Evolutionary conservation across 2,329 filamentous ascomycete species (phyloP), one percentile per base, ranked within the genome.

Genomic region (Elsinoe necatrix): DNA sequence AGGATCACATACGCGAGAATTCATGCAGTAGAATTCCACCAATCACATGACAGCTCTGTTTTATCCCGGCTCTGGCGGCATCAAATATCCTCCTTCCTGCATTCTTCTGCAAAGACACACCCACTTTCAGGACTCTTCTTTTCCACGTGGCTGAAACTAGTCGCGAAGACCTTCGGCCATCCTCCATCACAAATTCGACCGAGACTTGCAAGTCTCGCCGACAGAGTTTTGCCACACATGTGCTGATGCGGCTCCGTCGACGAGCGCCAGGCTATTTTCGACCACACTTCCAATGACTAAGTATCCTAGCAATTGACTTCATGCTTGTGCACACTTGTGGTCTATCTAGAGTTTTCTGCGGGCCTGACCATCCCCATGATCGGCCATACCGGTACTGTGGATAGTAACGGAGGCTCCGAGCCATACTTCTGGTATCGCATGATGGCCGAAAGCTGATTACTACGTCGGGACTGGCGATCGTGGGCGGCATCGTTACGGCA

Each of bases 131-230:
- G 14, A 14, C 14, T 18, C 41, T 20, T 16, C 39, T 43, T 23
- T 43, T 43, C 20, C 41, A 43, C 41, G 41, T 43, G 41, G 41
- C 41, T 43, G 41, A 18, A 43, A 43, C 41, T 43, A 43, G 41
- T 23, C 18, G 41, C 41, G 18, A 43, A 23, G 41, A 4, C 41
- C 16, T 1, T 23, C 41, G 41, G 41, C 9, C 18, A 43, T 23
- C 18, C 41, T 18, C 41, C 41, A 43, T 20, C 7, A 42, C n/a
- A 42, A 14, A 9, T 16, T 20, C 4, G 5, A 2, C 12, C 39
- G 39, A 42, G n/a, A n/a, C n/a, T n/a, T n/a, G 34, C 14, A 12
- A 37, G 34, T 37, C 34, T 37, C 34, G 34, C 34, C 34, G 4
- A 14, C 5, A n/a, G 9, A 37, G 5, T 11, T n/a, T 29, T 9